A percentile compares a stretch with the other conserved stretches of the same genome.
Conservation (phyloP, 75 land plant species). For the Sequoia sempervirens region DNA sequence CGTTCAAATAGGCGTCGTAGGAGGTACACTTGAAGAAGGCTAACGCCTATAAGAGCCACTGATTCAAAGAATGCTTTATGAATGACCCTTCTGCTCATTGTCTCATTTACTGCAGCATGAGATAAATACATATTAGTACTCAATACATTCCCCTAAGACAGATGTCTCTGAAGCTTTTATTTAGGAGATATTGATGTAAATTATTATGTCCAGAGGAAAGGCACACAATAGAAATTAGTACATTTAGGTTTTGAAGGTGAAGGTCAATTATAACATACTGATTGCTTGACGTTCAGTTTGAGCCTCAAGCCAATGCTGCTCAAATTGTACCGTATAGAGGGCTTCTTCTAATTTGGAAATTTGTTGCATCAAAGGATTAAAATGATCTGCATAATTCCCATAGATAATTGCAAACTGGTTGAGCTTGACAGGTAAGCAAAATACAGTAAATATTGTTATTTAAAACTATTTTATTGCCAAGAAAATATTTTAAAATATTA, state of each 20-base stretch:
- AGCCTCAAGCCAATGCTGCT: slow-evolving; percentile 93
- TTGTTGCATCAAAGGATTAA: slow-evolving; percentile 71
- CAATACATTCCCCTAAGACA: neutral
- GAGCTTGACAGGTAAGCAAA: slow-evolving; percentile 2
- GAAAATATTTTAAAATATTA: neutral
- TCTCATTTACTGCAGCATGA: slow-evolving; percentile 61
- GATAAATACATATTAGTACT: neutral
- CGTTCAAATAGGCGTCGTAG: slow-evolving; percentile 75
- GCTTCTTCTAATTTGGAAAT: slow-evolving; percentile 76
- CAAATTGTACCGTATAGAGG: slow-evolving; percentile 81
- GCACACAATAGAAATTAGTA: neutral
- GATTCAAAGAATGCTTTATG: slow-evolving; percentile 83
- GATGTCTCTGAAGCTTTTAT: neutral
- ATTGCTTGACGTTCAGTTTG: slow-evolving; percentile 79
- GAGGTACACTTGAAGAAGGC: slow-evolving; percentile 76
- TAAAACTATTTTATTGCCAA: neutral
- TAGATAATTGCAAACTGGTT: neutral
- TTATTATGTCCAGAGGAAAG: neutral
- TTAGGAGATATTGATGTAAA: neutral
- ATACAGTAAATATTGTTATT: neutral
- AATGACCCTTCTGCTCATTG: slow-evolving; percentile 70
- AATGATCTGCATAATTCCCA: slow-evolving; percentile 59
- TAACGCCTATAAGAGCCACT: slow-evolving; percentile 57
- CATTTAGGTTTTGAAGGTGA: neutral
- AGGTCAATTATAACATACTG: slow-evolving; percentile 30